Evolutionary conservation across 305 asterid genomes (phyloP), one percentile per base, ranked within the genome.

Genomic region (Coffea humblotiana): DNA sequence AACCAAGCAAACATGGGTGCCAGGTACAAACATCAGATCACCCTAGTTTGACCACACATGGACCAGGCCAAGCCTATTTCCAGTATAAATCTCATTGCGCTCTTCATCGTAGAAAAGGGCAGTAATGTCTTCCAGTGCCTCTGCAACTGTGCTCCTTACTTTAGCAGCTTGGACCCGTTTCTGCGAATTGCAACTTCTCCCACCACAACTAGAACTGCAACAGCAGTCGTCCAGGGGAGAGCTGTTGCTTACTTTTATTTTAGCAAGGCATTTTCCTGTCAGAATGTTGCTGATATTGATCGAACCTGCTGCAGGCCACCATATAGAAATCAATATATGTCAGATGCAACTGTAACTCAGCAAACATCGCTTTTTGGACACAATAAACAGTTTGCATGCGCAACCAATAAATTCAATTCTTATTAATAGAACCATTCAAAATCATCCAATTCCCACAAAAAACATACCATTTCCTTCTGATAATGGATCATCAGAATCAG

Each of bases 41-140:
- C 52, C 83, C 86, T 84, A 93, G 89, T 92, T 95, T 72, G 97
- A 90, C 99, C 99, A 95, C 47, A 95, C 99, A 85, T 95, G 99
- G 77, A 95, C 92, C 73, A 92, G 89, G 63, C 99, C 99, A 54
- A 78, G 89, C 89, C 93, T 91, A 72, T 95, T 95, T 64, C 98
- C 99, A 0, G 99, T 95, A 78, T 93, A 95, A 77, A 95, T 94
- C 81, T 94, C 98, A n/a, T 94, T 94, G 52, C 98, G 96, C 76
- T 93, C 98, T 84, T 94, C 98, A 35, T 95, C 98, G 23, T 95
- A 95, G 87, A 93, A 95, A 81, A 95, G 97, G 47, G 99, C 99
- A 61, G 99, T 95, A 82, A 93, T 93, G 76, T 95, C 99, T 82
- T 95, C 99, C 77, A 95, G 83, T 47, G 99, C 99, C 80, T 95